Evolutionary conservation across 305 asterid genomes (phyloP).

Genomic region (Fraxinus xanthoxyloides): DNA sequence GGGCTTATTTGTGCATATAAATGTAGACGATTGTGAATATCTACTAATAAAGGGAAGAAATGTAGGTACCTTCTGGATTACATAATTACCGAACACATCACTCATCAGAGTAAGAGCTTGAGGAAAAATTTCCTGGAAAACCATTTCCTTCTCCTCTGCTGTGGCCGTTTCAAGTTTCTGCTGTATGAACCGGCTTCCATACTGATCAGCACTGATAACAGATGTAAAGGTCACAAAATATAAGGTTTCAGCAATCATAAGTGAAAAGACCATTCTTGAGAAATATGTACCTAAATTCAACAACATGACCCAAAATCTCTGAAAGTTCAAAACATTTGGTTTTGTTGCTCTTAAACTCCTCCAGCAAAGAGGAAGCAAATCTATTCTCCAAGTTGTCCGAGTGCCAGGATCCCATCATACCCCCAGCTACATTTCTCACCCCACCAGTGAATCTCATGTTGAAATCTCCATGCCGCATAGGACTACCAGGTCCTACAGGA

Average conservation of each 20-base stretch:
- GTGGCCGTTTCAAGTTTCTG: slow-evolving; percentile 98
- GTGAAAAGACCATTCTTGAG: neutral
- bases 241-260: slow-evolving; percentile 16
- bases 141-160: slow-evolving; percentile 85
- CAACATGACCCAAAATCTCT: slow-evolving; percentile 91
- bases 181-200: slow-evolving; percentile 98
- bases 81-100: slow-evolving; percentile 97
- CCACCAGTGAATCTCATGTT: slow-evolving; percentile 68
- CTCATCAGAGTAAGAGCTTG: slow-evolving; percentile 92
- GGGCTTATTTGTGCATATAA: neutral
- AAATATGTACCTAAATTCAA: slow-evolving; percentile 79
- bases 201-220: slow-evolving; percentile 79
- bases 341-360: slow-evolving; percentile 97
- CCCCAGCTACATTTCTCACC: slow-evolving; percentile 67
- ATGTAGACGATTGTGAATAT: neutral
- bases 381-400: slow-evolving; percentile 66
- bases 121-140: slow-evolving; percentile 85
- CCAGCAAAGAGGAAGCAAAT: slow-evolving; percentile 75
- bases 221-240: neutral
- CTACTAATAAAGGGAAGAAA: neutral
- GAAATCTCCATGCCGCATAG: slow-evolving; percentile 83
- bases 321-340: slow-evolving; percentile 87
- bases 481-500: slow-evolving; percentile 77
- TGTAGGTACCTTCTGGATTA: slow-evolving; percentile 81
- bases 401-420: slow-evolving; percentile 81